phyloP scores from a whole-genome alignment of 768 basidiomycete genomes.

The Melanogaster broomeanus region DNA sequence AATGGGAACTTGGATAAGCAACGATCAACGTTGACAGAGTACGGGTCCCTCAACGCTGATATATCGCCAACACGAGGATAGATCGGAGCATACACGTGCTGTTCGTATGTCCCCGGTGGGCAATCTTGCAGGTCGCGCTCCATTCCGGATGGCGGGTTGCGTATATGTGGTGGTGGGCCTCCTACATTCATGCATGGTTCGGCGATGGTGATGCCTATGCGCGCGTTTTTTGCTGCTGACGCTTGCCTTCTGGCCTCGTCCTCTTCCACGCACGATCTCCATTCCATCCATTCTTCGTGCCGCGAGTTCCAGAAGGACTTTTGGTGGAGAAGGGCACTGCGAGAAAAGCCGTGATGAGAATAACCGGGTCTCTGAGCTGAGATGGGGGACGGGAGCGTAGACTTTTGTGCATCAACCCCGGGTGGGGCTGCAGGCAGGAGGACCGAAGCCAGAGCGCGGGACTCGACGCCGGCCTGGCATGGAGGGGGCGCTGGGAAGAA shows the following conservation, averaged over 20 bases:
- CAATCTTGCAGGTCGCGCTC: constrained; percentile 27
- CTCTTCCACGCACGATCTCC: constrained; percentile 22
- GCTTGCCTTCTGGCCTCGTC: not conserved
- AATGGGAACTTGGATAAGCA: constrained; percentile 56
- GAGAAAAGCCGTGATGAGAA: constrained; percentile 62
- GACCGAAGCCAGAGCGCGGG: constrained; percentile 24
- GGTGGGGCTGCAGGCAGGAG: constrained; percentile 12
- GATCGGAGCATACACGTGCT: constrained; percentile 28
- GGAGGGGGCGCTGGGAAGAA: constrained; percentile 10
- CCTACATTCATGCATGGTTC: not conserved
- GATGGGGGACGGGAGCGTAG: constrained; percentile 4
- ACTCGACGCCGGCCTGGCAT: constrained; percentile 20
- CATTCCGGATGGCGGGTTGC: constrained; percentile 28
- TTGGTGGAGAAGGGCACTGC: constrained; percentile 55
- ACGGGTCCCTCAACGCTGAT: constrained; percentile 56
- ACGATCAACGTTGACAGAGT: constrained; percentile 56
- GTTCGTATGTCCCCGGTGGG: constrained; percentile 5
- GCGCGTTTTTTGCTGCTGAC: constrained; percentile 20
- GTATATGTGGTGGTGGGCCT: constrained; percentile 18
- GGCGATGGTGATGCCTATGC: constrained; percentile 22
- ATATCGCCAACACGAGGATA: constrained; percentile 70
- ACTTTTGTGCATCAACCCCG: not conserved
- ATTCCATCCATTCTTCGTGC: constrained; percentile 51
- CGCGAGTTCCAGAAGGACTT: constrained; percentile 66
- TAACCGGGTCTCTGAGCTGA: constrained; percentile 44